Evolutionary conservation across 176 grass and related monocot species (phyloP).

Genomic region (Coix lacrymajobi): DNA sequence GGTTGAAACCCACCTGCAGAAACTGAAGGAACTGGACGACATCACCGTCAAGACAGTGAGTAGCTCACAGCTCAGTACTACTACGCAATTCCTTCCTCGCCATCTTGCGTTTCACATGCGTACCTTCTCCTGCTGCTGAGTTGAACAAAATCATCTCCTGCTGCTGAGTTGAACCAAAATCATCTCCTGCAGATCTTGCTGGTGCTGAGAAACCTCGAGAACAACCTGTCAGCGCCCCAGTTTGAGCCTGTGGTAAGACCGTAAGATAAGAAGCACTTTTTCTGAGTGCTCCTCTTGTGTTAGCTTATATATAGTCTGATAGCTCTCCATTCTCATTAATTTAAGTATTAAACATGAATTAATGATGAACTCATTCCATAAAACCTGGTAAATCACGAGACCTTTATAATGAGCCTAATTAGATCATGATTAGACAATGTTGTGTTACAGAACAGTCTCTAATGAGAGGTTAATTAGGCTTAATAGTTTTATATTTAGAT

Average conservation of each 20-base stretch:
- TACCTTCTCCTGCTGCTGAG: not conserved
- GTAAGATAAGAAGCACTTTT: not conserved
- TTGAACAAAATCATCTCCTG: no score
- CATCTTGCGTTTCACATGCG: not conserved
- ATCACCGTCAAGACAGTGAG: constrained; percentile 51
- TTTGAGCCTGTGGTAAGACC: constrained; percentile 63
- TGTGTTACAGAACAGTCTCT: no score
- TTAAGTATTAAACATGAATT: no score
- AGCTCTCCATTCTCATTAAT: not conserved
- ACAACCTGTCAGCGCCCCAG: constrained; percentile 47
- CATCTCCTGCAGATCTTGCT: constrained; percentile 48
- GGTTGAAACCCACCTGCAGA: constrained; percentile 39
- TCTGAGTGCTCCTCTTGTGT: not conserved
- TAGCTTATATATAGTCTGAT: not conserved
- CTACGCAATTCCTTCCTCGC: not conserved
- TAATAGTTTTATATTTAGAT: no score
- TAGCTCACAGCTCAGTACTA: no score
- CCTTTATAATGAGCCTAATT: no score
- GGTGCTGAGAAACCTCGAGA: constrained; percentile 65
- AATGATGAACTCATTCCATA: no score
- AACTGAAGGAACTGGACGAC: constrained; percentile 46
- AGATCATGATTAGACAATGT: no score
- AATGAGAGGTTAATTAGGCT: no score
- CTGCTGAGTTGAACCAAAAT: not conserved
- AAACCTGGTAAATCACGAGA: no score